Percentiles rank a stretch among this genome's conserved stretches.
Evolutionary conservation across 2,329 filamentous ascomycete species (phyloP).

Genomic region (Canariomyces notabilis): DNA sequence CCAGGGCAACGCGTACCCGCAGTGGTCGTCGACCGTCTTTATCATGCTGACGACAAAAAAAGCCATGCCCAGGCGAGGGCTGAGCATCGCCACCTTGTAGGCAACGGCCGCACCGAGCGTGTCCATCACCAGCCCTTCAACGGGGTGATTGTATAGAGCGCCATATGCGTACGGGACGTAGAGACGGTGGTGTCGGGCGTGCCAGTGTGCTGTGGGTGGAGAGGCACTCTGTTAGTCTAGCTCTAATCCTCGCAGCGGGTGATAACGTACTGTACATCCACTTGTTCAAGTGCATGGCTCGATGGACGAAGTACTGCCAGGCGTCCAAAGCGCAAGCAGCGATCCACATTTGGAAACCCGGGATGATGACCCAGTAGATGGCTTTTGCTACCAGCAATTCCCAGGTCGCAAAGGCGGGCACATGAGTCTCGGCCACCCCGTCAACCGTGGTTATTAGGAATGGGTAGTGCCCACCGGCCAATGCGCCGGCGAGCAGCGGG

Average conservation of each 20-base stretch:
- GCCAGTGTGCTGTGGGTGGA: conserved; percentile 63
- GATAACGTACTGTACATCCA: conserved; percentile 81
- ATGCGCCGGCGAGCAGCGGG: conserved; percentile 66
- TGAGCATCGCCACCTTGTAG: conserved; percentile 78
- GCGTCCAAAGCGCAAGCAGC: conserved; percentile 80
- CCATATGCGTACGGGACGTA: conserved; percentile 98
- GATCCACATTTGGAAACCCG: conserved; percentile 68
- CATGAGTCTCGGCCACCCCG: conserved; percentile 44
- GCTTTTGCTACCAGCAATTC: conserved; percentile 68
- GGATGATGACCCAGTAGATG: conserved; percentile 76
- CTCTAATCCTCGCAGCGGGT: conserved; percentile 29
- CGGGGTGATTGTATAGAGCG: conserved; percentile 91
- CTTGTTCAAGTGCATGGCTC: conserved; percentile 94
- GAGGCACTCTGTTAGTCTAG: conserved; percentile 31
- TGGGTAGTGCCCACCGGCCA: conserved; percentile 79
- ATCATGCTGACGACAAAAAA: conserved; percentile 87
- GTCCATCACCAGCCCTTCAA: conserved; percentile 91
- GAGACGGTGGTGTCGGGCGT: conserved; percentile 91
- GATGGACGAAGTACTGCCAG: conserved; percentile 97
- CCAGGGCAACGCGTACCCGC: conserved; percentile 92
- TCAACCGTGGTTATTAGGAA: conserved; percentile 57
- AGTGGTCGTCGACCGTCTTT: conserved; percentile 98
- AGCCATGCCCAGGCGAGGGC: conserved; percentile 76
- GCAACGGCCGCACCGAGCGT: conserved; percentile 80
- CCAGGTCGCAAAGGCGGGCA: conserved; percentile 77